phyloP scores from a whole-genome alignment of 108 stramenopile species.

The Pseudonitzschia delicatissima region DNA sequence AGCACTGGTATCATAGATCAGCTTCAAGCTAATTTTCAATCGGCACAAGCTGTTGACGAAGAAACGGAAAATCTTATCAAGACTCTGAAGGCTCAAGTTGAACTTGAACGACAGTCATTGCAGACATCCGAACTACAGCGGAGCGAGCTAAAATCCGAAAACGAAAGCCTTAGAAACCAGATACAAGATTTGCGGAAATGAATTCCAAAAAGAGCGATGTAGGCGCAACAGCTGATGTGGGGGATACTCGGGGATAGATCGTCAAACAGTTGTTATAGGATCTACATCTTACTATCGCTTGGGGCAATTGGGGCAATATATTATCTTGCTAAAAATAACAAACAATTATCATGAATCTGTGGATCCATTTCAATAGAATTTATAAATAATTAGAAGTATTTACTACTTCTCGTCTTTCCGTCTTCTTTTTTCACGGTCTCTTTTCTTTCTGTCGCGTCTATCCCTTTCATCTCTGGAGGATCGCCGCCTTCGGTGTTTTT shows the following conservation, averaged over 20 bases:
- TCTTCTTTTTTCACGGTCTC: neutral
- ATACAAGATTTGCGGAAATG: neutral
- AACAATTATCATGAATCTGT: too few species aligned
- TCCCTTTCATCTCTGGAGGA: neutral
- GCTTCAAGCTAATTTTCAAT: neutral
- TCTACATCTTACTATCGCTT: too few species aligned
- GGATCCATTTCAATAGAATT: too few species aligned
- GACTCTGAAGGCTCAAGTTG: neutral
- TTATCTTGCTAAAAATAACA: too few species aligned
- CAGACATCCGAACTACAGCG: neutral
- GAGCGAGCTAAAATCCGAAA: neutral
- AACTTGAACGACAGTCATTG: neutral
- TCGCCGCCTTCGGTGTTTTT: neutral
- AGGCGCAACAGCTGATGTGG: neutral
- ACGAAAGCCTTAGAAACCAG: neutral
- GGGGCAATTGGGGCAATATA: too few species aligned
- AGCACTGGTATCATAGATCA: neutral
- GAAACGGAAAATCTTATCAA: slow-evolving; percentile 1
- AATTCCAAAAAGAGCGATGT: neutral
- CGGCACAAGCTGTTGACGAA: slow-evolving; percentile 1
- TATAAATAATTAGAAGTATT: too few species aligned
- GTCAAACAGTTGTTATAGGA: neutral
- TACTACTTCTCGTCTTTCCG: neutral
- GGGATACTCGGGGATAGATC: neutral
- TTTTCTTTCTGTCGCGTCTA: neutral